Evolutionary conservation across 1,139 yeast species (phyloP).

Genomic region (Geotrichum australiense): DNA sequence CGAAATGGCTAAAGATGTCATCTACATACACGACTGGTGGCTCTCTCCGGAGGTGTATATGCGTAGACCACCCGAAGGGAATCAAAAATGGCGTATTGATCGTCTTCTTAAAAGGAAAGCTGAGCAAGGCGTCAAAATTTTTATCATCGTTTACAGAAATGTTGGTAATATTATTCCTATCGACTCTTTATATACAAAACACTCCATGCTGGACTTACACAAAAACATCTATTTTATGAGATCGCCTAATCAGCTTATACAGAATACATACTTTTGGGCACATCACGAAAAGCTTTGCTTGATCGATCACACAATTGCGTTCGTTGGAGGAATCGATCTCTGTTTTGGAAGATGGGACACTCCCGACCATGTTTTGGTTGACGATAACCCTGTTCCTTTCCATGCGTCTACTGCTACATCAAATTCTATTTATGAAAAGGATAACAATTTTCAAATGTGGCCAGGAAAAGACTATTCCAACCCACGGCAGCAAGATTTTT

Average conservation of each 20-base stretch:
- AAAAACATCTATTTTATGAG: constrained; percentile 84
- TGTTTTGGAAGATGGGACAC: constrained; percentile 97
- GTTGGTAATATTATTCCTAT: constrained; percentile 91
- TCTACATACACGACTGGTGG: constrained; percentile 99
- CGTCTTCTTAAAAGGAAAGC: constrained; percentile 85
- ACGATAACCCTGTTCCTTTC: constrained; percentile 50
- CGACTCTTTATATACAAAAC: constrained; percentile 91
- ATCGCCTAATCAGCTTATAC: constrained; percentile 91
- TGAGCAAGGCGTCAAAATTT: constrained; percentile 88
- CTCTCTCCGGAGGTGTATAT: constrained; percentile 86
- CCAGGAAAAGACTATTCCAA: constrained; percentile 98
- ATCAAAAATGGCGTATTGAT: constrained; percentile 90
- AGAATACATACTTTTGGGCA: constrained; percentile 96
- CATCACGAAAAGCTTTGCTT: constrained; percentile 93
- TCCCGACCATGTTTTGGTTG: constrained; percentile 85
- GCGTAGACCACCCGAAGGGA: constrained; percentile 91
- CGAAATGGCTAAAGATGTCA: constrained; percentile 89
- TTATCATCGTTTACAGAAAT: constrained; percentile 88
- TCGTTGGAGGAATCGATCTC: constrained; percentile 90
- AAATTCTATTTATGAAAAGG: constrained; percentile 12
- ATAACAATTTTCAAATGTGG: constrained; percentile 48
- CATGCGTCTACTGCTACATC: constrained; percentile 14
- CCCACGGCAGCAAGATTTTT: constrained; percentile 87
- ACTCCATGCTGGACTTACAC: constrained; percentile 77
- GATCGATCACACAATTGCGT: constrained; percentile 81